Evolutionary conservation across 306 rosid genomes (phyloP).

Genomic region (apple (Malus domestica)): DNA sequence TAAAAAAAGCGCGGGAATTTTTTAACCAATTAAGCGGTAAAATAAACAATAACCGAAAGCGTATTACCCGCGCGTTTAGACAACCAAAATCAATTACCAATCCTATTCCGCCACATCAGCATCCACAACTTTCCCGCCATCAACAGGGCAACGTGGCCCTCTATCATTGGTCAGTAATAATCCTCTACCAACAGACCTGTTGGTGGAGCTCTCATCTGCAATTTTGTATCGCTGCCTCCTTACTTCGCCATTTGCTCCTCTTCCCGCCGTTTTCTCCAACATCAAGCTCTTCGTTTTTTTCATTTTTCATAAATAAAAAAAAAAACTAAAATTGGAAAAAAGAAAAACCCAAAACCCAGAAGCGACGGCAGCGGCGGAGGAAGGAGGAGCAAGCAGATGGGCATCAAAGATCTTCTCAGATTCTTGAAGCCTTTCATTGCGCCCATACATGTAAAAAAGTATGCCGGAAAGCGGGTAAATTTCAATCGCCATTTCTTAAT

Average conservation of each 20-base stretch:
- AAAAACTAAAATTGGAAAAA: neutral
- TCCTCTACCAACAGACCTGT: no score
- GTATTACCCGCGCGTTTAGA: no score
- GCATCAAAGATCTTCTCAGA: constrained; percentile 92
- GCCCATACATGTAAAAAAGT: constrained; percentile 59
- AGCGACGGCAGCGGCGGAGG: no score
- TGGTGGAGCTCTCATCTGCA: neutral
- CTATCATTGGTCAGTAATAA: neutral
- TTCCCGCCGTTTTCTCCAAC: constrained; percentile 64
- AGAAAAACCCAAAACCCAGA: constrained; percentile 25
- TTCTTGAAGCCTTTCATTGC: constrained; percentile 77
- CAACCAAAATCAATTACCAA: neutral
- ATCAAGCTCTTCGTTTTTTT: neutral
- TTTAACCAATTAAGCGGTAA: constrained; percentile 22
- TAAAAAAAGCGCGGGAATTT: neutral
- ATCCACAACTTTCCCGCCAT: neutral
- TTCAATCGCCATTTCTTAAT: neutral
- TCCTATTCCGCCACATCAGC: neutral
- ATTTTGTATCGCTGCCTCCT: constrained; percentile 15
- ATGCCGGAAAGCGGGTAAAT: constrained; percentile 74
- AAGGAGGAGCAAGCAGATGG: constrained; percentile 34
- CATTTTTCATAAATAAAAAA: neutral
- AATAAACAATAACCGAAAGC: neutral
- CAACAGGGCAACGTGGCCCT: neutral
- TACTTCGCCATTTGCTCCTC: constrained; percentile 20